phyloP scores from a whole-genome alignment of 345 rosid species.

The Pseudoturritis turrita region DNA sequence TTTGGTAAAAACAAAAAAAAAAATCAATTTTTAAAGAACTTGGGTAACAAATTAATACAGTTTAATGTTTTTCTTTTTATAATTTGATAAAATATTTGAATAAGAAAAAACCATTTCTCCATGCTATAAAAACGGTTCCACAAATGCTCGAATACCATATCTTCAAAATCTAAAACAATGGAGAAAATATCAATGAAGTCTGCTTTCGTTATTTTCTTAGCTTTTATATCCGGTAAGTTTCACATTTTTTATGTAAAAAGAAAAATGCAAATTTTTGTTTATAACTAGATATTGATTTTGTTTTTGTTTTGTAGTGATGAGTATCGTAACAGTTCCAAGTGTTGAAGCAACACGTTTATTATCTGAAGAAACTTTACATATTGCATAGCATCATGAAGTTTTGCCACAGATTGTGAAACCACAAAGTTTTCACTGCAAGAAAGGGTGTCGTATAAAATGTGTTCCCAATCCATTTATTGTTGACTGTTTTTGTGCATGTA shows the following conservation, averaged over 20 bases:
- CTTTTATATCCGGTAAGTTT: neutral
- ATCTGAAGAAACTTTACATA: neutral
- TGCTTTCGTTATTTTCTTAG: neutral
- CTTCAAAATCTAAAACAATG: neutral
- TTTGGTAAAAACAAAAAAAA: neutral
- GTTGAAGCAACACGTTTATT: neutral
- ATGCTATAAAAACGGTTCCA: neutral
- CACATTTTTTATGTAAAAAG: neutral
- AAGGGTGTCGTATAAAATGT: too few relatives aligned
- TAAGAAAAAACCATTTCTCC: neutral
- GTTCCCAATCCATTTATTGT: too few relatives aligned
- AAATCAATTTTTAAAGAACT: too few relatives aligned
- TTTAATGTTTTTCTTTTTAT: neutral
- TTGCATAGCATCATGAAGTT: neutral
- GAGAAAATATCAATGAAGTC: neutral
- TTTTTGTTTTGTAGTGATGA: slow-evolving; percentile 3
- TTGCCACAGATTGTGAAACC: neutral
- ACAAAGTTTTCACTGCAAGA: neutral
- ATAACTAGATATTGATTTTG: neutral
- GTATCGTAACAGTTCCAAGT: neutral
- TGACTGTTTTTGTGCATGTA: too few relatives aligned
- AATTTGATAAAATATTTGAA: too few relatives aligned
- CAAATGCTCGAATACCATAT: neutral
- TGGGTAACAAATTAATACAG: too few relatives aligned
- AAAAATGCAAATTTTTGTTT: too few relatives aligned